Conservation (phyloP, 2,329 filamentous ascomycete species). For the Phialocephala subalpina region DNA sequence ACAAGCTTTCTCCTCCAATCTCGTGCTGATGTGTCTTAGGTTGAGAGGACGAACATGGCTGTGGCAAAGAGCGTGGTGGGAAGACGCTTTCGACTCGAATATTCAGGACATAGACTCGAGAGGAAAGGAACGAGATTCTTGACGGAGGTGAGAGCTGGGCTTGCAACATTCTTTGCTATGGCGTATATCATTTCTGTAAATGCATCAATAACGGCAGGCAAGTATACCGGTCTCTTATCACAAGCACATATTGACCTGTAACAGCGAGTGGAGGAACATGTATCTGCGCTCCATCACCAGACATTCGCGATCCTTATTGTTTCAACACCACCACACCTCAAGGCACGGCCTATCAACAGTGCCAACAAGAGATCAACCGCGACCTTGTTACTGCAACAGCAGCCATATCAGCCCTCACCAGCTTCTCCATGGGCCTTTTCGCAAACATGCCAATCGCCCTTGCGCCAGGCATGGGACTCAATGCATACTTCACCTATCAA, state of each 20-base stretch:
- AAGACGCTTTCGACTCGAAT: conserved; percentile 80
- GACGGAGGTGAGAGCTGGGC: conserved; percentile 83
- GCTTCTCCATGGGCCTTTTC: conserved; percentile 85
- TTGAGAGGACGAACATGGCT: conserved; percentile 43
- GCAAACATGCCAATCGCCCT: conserved; percentile 78
- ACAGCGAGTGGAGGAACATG: conserved; percentile 39
- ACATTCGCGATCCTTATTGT: conserved; percentile 48
- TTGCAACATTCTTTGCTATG: conserved; percentile 77
- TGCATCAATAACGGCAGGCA: conserved; percentile 52
- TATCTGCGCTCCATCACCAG: conserved; percentile 27
- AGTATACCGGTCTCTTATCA: conserved; percentile 36
- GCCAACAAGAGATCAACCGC: conserved; percentile 59
- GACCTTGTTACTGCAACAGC: conserved; percentile 87
- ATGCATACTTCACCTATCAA: conserved; percentile 84
- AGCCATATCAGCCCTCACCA: conserved; percentile 79
- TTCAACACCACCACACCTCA: conserved; percentile 51
- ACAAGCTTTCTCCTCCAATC: not conserved
- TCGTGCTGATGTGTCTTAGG: conserved; percentile 30
- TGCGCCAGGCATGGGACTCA: conserved; percentile 81
- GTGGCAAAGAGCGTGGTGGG: conserved; percentile 74
- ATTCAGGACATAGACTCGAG: conserved; percentile 71
- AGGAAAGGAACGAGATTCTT: conserved; percentile 75
- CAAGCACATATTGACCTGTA: conserved; percentile 43
- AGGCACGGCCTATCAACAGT: conserved; percentile 74
- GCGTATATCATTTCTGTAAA: conserved; percentile 77